Evolutionary conservation across 192 early-diverging fungal genomes (phyloP).

Genomic region (Rhizoclosmatium globosum): DNA sequence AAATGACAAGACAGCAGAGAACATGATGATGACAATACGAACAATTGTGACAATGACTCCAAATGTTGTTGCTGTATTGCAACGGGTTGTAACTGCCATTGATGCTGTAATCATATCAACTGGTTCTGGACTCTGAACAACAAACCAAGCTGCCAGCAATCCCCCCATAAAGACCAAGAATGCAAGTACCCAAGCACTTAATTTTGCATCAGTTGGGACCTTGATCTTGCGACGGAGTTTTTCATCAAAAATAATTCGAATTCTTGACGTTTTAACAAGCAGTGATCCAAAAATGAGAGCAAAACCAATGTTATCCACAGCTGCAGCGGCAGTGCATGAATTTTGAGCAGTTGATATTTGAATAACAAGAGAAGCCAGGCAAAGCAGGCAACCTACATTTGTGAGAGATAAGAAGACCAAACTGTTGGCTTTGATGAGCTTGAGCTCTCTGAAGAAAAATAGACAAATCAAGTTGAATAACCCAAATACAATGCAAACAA

Average conservation of each 20-base stretch:
- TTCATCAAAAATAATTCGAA: constrained; percentile 13
- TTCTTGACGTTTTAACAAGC: constrained; percentile 15
- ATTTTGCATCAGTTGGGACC: not conserved
- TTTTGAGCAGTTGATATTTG: not conserved
- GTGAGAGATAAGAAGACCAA: not conserved
- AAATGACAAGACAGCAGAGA: constrained; percentile 3
- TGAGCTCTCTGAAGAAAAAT: not conserved
- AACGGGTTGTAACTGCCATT: constrained; percentile 10
- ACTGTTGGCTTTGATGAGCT: constrained; percentile 13
- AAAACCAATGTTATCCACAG: constrained; percentile 29
- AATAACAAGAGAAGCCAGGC: not conserved
- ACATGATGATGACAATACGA: constrained; percentile 13
- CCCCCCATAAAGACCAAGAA: not conserved
- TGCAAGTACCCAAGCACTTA: not conserved
- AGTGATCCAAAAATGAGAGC: constrained; percentile 28
- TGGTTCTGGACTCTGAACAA: constrained; percentile 5
- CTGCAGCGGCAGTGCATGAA: not conserved
- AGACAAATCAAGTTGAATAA: not conserved
- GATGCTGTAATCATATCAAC: not conserved
- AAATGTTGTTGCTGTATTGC: constrained; percentile 5
- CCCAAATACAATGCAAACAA: not conserved
- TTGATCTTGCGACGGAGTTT: constrained; percentile 2
- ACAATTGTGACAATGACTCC: constrained; percentile 4
- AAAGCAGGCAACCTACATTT: not conserved
- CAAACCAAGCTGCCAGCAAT: constrained; percentile 15